Base-by-base conservation (phyloP, 2,329 filamentous ascomycete genomes). In the Colletotrichum tamarilloi region DNA sequence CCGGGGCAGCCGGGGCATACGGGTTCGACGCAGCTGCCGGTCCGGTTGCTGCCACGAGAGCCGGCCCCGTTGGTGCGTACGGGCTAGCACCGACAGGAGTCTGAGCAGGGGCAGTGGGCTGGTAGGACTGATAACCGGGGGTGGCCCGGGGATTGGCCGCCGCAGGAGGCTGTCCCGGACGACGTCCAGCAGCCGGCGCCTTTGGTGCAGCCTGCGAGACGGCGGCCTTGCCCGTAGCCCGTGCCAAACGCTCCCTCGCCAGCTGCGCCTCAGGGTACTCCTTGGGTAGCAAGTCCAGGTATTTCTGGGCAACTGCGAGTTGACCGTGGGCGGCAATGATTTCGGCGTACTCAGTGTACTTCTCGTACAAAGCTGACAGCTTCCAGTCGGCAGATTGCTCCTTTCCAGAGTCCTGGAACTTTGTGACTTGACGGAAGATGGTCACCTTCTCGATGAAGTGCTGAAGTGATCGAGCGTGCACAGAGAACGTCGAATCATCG, bases 391-490 rank as follows among this genome's bases (percentile, higher is more conserved):
- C 92, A 11, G 90, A 87, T 77, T 94, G 90, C 59, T 85, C 84
- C 75, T 90, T 90, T 79, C 98, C 95, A 9, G 85, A 83, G 80
- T 99, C 97, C 78, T 93, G 86, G 86, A 98, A 99, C 79, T 96
- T 95, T 75, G 95, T 95, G 56, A 98, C 95, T 77, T 97, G 91
- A 67, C 97, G 93, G 91, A 99, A 99, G 67, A 99, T 91, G 0
- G 95, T 97, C 59, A 99, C 97, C 87, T 99, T 99, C 85, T 99
- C 97, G 75, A 99, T 97, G 80, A 99, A 96, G 76, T 94, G 92
- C 82, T 98, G 97, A 56, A 99, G 86, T 59, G 93, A 93, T 74
- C 92, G 92, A 68, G 96, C 95, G 79, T 98, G 97, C 62, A 98
- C 92, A 0, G 96, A 97, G 84, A 98, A 99, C 71, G 91, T 93